Base-by-base conservation (phyloP, 148 eudicot species). In the Rheum nobile region DNA sequence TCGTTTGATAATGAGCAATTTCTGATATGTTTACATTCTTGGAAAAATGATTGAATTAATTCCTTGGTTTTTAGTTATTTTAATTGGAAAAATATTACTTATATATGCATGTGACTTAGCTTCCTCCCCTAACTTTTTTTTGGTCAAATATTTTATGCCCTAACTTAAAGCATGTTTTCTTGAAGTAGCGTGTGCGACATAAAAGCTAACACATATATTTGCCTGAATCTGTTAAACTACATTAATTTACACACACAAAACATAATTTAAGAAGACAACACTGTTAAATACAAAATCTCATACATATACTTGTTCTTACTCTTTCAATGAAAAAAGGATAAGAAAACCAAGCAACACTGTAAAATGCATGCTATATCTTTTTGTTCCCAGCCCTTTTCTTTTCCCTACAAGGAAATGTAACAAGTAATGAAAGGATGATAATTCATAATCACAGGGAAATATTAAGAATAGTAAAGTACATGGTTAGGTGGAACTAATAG, bases 401-500 rank as follows among this genome's bases (percentile, higher is more conserved):
- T 54, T 8, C 61, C 12, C 28, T 54, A 54, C 28, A 54, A 17
- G 28, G 29, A 22, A 22, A 21, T 54, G 61, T 22, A 24, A 54
- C 29, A 54, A 54, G 61, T 24, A 54, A 54, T 54, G 12, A 24
- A 24, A 22, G 61, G 29, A 8, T n/a, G 29, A 54, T 54, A 22
- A 54, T 54, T 54, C 61, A 22, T 7, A 54, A 10, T 59, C 35
- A 59, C 17, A 26, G 35, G 65, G 19, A 59, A 59, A 28, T 35
- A 59, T 63, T 63, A 32, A 63, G 21, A 63, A 63, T 32, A 63
- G 69, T 32, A 2, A 63, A 63, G 69, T 63, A 63, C 69, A 28
- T 59, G 35, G 9, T 59, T 26, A 59, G 67, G 67, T 59, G 67
- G 67, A 59, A 59, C 67, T 11, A 26, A 59, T 59, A 59, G 63